Evolutionary conservation across 441 rosid genomes (phyloP).

Genomic region (Dalechampia spathulata): DNA sequence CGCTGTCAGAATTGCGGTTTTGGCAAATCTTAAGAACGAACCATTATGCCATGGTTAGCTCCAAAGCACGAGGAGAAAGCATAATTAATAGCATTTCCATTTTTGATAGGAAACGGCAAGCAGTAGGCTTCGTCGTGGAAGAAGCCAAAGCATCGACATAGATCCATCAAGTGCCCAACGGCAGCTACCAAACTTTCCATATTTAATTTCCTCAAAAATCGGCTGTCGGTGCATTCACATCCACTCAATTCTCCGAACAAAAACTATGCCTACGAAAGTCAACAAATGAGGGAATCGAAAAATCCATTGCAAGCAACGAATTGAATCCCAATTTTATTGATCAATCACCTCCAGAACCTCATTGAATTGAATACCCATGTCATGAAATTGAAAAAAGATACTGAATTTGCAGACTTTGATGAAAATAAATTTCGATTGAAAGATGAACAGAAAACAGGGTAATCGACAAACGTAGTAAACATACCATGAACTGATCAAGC

Average conservation of each 20-base stretch:
- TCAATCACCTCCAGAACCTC: neutral
- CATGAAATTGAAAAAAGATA: neutral
- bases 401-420: neutral
- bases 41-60: too few species aligned
- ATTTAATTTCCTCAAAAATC: neutral
- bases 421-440: neutral
- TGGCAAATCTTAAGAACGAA: neutral
- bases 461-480: neutral
- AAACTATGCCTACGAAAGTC: neutral
- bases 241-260: conserved; percentile 1
- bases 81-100: too few species aligned
- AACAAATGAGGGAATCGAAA: neutral
- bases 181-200: conserved; percentile 5
- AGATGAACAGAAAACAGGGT: conserved; percentile 1
- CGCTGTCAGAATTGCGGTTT: neutral
- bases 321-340: neutral
- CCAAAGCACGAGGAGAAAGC: too few species aligned
- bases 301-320: neutral
- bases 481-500: conserved; percentile 98
- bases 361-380: conserved; percentile 2
- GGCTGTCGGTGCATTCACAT: conserved; percentile 20
- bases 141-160: conserved; percentile 4
- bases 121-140: conserved; percentile 3
- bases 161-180: neutral
- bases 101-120: conserved; percentile 9